Conservation (phyloP, 768 basidiomycete genomes). For the Pisolithus microcarpus region DNA sequence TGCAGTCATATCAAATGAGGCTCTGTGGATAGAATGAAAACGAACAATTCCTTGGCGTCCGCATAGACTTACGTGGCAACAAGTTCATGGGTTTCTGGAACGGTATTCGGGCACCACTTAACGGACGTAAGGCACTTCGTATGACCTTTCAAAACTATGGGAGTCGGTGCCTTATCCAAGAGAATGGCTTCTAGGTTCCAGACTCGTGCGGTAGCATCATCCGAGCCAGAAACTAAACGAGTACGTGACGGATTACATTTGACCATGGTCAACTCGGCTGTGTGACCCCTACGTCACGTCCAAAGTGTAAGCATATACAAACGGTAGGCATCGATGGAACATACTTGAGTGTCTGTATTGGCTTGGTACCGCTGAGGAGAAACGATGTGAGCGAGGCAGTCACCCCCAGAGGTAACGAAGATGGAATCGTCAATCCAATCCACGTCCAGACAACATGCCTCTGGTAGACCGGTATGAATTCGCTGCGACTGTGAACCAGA, state of each 20-base stretch:
- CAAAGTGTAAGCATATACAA: background rate
- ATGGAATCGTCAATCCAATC: constrained; percentile 69
- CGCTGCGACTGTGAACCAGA: background rate
- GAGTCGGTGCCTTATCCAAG: constrained; percentile 17
- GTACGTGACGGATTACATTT: constrained; percentile 61
- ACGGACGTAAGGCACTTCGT: constrained; percentile 56
- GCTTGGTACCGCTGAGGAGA: constrained; percentile 43
- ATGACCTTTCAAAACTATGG: constrained; percentile 54
- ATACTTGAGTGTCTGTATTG: constrained; percentile 58
- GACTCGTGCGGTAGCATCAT: constrained; percentile 70
- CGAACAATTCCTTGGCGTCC: background rate
- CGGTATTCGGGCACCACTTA: constrained; percentile 57
- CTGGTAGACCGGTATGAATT: constrained; percentile 11
- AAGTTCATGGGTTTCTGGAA: constrained; percentile 47
- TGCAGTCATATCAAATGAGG: constrained; percentile 75
- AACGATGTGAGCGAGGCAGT: constrained; percentile 55
- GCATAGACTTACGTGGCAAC: constrained; percentile 59
- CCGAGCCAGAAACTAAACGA: constrained; percentile 72
- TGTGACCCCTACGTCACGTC: constrained; percentile 50
- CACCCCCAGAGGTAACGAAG: constrained; percentile 72
- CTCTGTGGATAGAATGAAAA: constrained; percentile 32
- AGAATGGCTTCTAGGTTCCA: constrained; percentile 57
- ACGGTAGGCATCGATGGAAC: constrained; percentile 19
- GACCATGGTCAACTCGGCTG: constrained; percentile 72
- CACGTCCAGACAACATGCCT: constrained; percentile 74